These are phyloP conservation scores for Cystofilobasidium macerans DNA, from an alignment of 768 basidiomycete species.

Conservation along the genomic window DNA sequence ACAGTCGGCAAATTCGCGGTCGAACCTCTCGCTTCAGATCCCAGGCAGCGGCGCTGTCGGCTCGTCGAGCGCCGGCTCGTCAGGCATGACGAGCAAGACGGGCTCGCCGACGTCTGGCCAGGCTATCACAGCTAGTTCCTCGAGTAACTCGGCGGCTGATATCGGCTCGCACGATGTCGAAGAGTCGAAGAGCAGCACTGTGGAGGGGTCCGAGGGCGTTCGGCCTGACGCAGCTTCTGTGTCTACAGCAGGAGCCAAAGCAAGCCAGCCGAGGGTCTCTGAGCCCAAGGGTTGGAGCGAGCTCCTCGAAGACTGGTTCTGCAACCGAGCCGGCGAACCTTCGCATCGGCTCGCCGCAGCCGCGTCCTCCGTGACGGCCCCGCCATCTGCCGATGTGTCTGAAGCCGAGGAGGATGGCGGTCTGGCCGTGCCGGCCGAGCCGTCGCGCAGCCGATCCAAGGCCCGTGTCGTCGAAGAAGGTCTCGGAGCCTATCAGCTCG, in stretches of 20 bases:
- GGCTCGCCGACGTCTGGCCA: not conserved
- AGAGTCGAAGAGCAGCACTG: no score
- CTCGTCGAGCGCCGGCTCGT: not conserved
- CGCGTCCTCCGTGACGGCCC: no score
- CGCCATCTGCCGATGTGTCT: not conserved
- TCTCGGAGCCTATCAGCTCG: conserved; percentile 22
- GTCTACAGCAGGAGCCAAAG: not conserved
- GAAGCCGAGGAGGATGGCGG: not conserved
- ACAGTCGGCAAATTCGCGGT: no score
- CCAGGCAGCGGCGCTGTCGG: not conserved
- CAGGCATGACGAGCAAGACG: not conserved
- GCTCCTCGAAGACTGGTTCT: conserved; percentile 11
- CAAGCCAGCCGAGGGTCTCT: not conserved
- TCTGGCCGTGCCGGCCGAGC: not conserved
- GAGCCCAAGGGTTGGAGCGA: conserved; percentile 9
- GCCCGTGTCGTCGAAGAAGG: conserved; percentile 17
- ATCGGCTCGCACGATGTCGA: not conserved
- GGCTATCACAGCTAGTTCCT: not conserved
- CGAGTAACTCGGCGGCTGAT: not conserved
- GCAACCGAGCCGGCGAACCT: conserved; percentile 9
- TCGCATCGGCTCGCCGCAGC: not conserved
- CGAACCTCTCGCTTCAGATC: conserved; percentile 8
- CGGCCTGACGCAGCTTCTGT: no score
- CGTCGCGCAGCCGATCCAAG: not conserved
- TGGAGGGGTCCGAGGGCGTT: no score